Evolutionary conservation across 805 yeast species (phyloP).

Genomic region (Wickerhamiella nectarea): DNA sequence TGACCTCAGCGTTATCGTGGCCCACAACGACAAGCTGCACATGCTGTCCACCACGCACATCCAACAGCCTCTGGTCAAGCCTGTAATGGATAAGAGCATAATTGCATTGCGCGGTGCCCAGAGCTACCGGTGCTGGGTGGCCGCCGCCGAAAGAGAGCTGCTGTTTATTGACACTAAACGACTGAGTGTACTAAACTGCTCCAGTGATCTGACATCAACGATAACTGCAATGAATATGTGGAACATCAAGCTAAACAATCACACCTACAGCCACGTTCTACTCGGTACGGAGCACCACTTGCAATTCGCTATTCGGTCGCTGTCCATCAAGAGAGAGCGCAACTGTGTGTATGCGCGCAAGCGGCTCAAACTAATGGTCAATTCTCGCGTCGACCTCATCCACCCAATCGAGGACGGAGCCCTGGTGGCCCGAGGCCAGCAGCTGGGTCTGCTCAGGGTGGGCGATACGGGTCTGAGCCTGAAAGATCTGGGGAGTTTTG

Average conservation of each 20-base stretch:
- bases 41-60: neutral
- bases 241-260: neutral
- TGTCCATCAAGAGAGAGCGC: conserved; percentile 5
- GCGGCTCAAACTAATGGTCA: neutral
- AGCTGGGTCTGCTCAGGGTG: neutral
- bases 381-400: neutral
- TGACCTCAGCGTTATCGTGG: neutral
- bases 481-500: neutral
- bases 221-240: neutral
- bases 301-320: neutral
- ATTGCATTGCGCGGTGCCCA: neutral
- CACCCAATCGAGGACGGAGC: neutral
- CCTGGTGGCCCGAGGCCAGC: neutral
- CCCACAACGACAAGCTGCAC: neutral
- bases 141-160: neutral
- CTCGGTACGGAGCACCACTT: neutral
- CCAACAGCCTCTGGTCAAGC: neutral
- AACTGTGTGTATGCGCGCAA: neutral
- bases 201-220: neutral
- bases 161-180: conserved; percentile 5
- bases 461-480: neutral
- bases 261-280: neutral
- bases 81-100: neutral
- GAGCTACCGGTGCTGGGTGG: neutral
- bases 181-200: neutral